Evolutionary conservation across 2,329 filamentous ascomycete species (phyloP).

Genomic region (Phaeoacremonium minimum): DNA sequence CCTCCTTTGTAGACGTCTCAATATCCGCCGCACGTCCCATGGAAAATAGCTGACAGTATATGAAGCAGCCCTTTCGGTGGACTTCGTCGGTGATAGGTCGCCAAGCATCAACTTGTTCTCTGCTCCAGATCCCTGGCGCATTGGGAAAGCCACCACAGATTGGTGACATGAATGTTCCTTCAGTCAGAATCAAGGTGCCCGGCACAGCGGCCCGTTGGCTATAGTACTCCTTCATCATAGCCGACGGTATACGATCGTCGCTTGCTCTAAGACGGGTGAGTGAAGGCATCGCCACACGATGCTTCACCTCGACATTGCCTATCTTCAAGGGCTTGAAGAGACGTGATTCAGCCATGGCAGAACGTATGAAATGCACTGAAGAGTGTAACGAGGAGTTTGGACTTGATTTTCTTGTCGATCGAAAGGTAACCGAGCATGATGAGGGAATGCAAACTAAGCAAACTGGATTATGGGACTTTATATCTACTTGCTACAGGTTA

Average conservation of each 20-base stretch:
- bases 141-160: conserved; percentile 38
- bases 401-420: too few species aligned
- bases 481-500: too few species aligned
- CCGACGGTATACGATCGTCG: conserved; percentile 1
- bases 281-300: conserved; percentile 1
- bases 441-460: too few species aligned
- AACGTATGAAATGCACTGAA: too few species aligned
- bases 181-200: conserved; percentile 42
- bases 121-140: conserved; percentile 35
- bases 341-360: background rate
- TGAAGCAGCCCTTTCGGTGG: conserved; percentile 51
- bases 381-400: too few species aligned
- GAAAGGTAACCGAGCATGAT: too few species aligned
- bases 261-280: conserved; percentile 4
- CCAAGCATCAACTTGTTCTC: conserved; percentile 49
- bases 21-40: conserved; percentile 49
- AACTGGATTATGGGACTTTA: too few species aligned
- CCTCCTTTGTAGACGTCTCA: conserved; percentile 18
- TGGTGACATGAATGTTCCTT: conserved; percentile 46
- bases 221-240: conserved; percentile 3
- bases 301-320: conserved; percentile 1
- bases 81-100: conserved; percentile 51
- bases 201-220: conserved; percentile 1
- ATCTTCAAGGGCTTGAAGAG: conserved; percentile 4
- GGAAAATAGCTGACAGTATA: conserved; percentile 60